Conservation (phyloP, 2,329 filamentous ascomycete species). For the Coniella lustricola region DNA sequence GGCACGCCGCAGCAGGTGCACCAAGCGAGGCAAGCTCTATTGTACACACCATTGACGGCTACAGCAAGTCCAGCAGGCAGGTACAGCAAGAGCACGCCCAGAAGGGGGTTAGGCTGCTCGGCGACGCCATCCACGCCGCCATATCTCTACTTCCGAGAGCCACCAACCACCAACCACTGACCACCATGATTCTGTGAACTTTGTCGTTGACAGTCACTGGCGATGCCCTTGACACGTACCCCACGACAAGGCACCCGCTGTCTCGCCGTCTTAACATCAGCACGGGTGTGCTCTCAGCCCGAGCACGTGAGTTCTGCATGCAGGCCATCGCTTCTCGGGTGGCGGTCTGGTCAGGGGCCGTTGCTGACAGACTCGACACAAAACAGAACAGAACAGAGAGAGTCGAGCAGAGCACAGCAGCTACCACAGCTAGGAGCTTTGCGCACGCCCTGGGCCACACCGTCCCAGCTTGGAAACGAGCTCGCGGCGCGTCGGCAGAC, state of each 20-base stretch:
- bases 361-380: slow-evolving; percentile 7
- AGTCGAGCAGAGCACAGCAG: too few species aligned
- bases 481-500: not conserved
- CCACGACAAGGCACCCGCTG: too few species aligned
- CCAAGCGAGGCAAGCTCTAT: not conserved
- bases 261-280: too few species aligned
- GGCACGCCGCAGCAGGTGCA: not conserved
- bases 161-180: too few species aligned
- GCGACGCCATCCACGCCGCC: not conserved
- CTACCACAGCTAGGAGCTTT: too few species aligned
- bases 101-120: not conserved
- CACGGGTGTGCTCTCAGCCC: too few species aligned
- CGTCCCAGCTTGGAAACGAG: slow-evolving; percentile 4
- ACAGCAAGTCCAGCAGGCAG: too few species aligned
- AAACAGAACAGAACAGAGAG: not conserved
- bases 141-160: not conserved
- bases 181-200: too few species aligned
- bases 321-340: not conserved
- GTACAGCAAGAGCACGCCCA: too few species aligned
- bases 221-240: too few species aligned
- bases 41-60: not conserved
- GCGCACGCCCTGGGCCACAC: not conserved
- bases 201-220: too few species aligned
- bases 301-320: not conserved
- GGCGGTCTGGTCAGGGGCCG: slow-evolving; percentile 5